Evolutionary conservation across 1,139 yeast species (phyloP), one percentile per base, ranked within the genome.

Genomic region (Pichia sp.): DNA sequence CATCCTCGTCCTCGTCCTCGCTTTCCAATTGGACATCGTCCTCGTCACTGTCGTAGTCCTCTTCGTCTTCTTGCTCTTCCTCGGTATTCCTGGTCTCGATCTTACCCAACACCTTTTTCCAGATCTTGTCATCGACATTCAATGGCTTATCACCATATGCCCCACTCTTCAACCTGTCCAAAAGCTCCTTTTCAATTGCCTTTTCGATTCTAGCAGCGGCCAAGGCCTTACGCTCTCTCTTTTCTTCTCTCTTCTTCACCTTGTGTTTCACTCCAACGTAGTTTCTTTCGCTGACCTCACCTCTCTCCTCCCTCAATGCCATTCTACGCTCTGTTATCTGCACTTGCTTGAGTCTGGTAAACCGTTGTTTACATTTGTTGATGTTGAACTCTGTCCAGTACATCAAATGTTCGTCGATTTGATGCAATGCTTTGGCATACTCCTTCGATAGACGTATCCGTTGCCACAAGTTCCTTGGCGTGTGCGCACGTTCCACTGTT

Each of bases 121-220:
- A 93, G 59, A 93, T 84, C 73, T 85, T 85, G 67, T 92, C 97
- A 65, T 93, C 98, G 47, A 93, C 99, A 67, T 93, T 93, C 68
- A 93, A 78, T 56, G 99, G 99, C 70, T 92, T 89, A 68, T 93
- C 98, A 60, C 99, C 99, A 68, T 93, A 93, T 7, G 98, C 98
- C 59, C 99, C 99, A 70, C 93, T 85, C 82, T 93, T 93, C 66
- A 93, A 81, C 73, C 99, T 84, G 54, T 92, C 97, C 66, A 93
- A 78, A 62, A 93, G 79, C 72, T 93, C 98, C 74, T 90, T 90
- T 72, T 93, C 99, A 63, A 93, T 93, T 11, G 96, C 90, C 75
- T 90, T 90, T 71, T 93, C 99, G 64, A 93, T 88, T 76, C 88
- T 88, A 40, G 99, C 99, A 23, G 99, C 98, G 13, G 90, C 90